These are phyloP conservation scores for Parathielavia hyrcaniae DNA, from an alignment of 495 filamentous ascomycete genomes.

Conservation along the genomic window DNA sequence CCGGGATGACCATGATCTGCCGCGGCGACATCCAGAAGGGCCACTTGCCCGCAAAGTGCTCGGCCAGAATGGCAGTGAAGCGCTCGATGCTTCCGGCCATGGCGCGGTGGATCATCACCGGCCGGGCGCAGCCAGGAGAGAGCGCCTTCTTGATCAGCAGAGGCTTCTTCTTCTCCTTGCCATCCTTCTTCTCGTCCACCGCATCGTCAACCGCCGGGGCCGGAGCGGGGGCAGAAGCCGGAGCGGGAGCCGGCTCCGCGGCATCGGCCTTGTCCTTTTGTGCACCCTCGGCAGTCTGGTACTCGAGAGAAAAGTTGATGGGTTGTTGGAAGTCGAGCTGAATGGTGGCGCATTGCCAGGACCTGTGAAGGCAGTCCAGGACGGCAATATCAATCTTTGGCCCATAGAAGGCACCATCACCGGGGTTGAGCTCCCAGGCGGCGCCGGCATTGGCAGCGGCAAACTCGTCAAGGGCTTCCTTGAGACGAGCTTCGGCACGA, in stretches of 20 bases:
- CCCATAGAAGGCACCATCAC: constrained; percentile 96
- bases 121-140: constrained; percentile 70
- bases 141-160: constrained; percentile 44
- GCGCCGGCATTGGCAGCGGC: constrained; percentile 51
- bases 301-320: constrained; percentile 46
- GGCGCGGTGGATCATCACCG: constrained; percentile 95
- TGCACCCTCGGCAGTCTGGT: constrained; percentile 51
- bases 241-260: constrained; percentile 35
- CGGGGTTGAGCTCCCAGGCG: constrained; percentile 82
- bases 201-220: constrained; percentile 28
- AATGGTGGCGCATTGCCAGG: constrained; percentile 88
- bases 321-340: constrained; percentile 96
- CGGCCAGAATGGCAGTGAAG: constrained; percentile 86
- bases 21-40: constrained; percentile 95
- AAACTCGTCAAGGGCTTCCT: constrained; percentile 72
- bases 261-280: constrained; percentile 33
- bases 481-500: constrained; percentile 71
- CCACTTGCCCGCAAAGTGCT: constrained; percentile 97
- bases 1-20: constrained; percentile 86
- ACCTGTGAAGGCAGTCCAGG: constrained; percentile 32
- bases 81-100: constrained; percentile 92
- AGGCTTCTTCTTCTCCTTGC: constrained; percentile 32
- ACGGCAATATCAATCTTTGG: constrained; percentile 79
- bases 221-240: constrained; percentile 28
- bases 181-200: constrained; percentile 32